Evolutionary conservation across 176 grass and related monocot genomes (phyloP).

Genomic region (Stipa capillata): DNA sequence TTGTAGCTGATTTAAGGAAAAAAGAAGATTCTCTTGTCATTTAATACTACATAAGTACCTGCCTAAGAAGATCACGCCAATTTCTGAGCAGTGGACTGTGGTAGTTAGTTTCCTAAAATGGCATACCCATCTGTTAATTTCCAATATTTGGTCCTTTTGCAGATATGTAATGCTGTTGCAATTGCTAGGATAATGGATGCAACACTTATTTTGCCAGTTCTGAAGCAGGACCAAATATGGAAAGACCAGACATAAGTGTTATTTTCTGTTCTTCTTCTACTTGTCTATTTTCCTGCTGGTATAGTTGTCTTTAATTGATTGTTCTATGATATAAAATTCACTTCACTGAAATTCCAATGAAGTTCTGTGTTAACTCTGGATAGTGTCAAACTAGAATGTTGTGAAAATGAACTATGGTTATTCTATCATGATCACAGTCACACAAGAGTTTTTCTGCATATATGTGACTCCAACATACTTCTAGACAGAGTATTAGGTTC

Average conservation of each 20-base stretch:
- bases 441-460: not conserved
- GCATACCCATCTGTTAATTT: not conserved
- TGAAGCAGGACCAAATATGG: constrained; percentile 92
- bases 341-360: not conserved
- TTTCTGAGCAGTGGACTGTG: not conserved
- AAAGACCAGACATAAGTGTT: constrained; percentile 59
- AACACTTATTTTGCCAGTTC: constrained; percentile 73
- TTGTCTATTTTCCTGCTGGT: not conserved
- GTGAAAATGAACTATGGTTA: not conserved
- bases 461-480: not conserved
- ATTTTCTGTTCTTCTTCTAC: constrained; percentile 3
- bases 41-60: not conserved
- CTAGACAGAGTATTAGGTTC: not conserved
- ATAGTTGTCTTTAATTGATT: not conserved
- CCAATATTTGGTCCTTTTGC: not conserved
- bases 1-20: not conserved
- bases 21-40: not conserved
- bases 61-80: not conserved
- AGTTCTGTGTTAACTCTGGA: not conserved
- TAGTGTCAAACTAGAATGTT: not conserved
- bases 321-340: not conserved
- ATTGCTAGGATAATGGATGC: constrained; percentile 77
- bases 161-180: constrained; percentile 77
- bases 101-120: constrained; percentile 1
- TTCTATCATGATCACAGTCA: not conserved